Evolutionary conservation across 2,329 filamentous ascomycete species (phyloP).

Genomic region (Fusarium temperatum): DNA sequence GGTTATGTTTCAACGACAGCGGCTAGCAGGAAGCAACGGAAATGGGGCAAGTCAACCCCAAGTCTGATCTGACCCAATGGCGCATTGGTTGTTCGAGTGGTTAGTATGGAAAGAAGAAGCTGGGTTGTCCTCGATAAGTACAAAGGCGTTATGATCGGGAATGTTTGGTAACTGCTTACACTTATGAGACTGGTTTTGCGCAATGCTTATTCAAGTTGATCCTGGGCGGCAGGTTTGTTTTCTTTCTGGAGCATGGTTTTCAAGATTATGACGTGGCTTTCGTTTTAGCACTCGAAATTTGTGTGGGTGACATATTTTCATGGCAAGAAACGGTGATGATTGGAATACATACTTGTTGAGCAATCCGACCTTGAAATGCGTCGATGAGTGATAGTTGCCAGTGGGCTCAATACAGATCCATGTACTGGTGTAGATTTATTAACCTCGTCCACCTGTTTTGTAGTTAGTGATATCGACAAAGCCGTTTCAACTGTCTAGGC

Average conservation of each 20-base stretch:
- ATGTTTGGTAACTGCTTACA: slow-evolving; percentile 8
- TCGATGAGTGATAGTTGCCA: not conserved
- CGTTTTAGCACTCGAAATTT: slow-evolving; percentile 6
- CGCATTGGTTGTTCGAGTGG: slow-evolving; percentile 25
- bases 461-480: not conserved
- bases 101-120: slow-evolving; percentile 24
- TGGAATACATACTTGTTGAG: not conserved
- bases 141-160: slow-evolving; percentile 33
- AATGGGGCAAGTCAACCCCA: slow-evolving; percentile 41
- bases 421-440: not conserved
- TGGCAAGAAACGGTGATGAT: not conserved
- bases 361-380: not conserved
- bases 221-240: slow-evolving; percentile 33
- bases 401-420: not conserved
- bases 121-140: slow-evolving; percentile 15
- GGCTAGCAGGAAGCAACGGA: slow-evolving; percentile 51
- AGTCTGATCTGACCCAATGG: slow-evolving; percentile 26
- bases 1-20: slow-evolving; percentile 70
- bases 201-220: slow-evolving; percentile 18
- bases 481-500: not conserved
- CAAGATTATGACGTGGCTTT: slow-evolving; percentile 32
- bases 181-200: slow-evolving; percentile 24
- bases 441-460: not conserved
- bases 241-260: slow-evolving; percentile 32
- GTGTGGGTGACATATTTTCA: not conserved